Conservation (phyloP, 371 early-diverging fungal species). For the Mortierella sp. region DNA sequence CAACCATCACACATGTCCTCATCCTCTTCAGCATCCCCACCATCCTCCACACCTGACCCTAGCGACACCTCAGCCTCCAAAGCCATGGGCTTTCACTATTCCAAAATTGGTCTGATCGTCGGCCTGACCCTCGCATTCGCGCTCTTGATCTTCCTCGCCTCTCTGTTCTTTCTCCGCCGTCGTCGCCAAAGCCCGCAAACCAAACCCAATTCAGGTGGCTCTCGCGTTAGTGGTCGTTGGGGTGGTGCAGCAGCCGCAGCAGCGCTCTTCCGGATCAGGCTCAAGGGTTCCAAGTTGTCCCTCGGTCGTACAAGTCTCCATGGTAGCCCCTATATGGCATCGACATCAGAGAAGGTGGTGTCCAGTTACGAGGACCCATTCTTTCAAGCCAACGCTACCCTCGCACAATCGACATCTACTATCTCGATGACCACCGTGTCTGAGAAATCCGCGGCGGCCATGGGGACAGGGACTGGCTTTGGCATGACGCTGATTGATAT, state of each 20-base stretch:
- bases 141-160: constrained; percentile 6
- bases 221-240: background rate
- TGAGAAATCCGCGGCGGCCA: background rate
- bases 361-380: background rate
- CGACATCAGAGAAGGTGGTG: background rate
- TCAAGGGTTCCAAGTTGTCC: constrained; percentile 10
- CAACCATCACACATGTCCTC: background rate
- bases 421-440: background rate
- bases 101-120: constrained; percentile 14
- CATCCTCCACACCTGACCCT: background rate
- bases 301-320: background rate
- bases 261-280: constrained; percentile 4
- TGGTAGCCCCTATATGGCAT: background rate
- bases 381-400: background rate
- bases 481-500: constrained; percentile 20
- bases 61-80: background rate
- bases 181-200: background rate
- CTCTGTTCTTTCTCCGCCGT: constrained; percentile 14
- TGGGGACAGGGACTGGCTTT: background rate
- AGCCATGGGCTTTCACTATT: background rate
- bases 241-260: background rate
- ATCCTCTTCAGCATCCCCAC: background rate
- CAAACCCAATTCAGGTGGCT: background rate
- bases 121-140: constrained; percentile 10
- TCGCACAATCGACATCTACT: background rate